Percentiles rank a stretch among this genome's conserved stretches.
phyloP scores from a whole-genome alignment of 352 stramenopile species.

The Globisporangium heterothallicum region DNA sequence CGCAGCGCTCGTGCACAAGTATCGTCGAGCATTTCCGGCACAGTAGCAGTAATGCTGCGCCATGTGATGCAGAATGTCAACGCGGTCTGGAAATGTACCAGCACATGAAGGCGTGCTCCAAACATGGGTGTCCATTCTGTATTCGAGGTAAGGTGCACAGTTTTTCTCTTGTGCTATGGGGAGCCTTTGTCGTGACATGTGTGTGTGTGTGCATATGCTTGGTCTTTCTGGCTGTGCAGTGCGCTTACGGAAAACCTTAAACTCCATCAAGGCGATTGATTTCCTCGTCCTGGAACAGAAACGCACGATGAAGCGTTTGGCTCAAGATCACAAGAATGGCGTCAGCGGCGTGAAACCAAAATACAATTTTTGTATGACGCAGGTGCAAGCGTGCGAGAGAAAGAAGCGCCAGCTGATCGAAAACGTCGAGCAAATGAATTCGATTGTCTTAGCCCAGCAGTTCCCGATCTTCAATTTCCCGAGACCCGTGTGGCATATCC shows the following conservation, averaged over 20 bases:
- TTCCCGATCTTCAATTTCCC: slow-evolving; percentile 43
- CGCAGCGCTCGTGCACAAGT: slow-evolving; percentile 15
- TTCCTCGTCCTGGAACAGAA: slow-evolving; percentile 16
- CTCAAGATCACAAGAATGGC: slow-evolving; percentile 9
- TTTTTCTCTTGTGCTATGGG: background rate
- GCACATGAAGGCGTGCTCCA: slow-evolving; percentile 22
- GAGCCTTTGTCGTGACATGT: background rate
- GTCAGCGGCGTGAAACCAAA: slow-evolving; percentile 7
- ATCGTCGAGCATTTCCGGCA: slow-evolving; percentile 19
- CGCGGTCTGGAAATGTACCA: slow-evolving; percentile 18
- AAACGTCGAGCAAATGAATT: slow-evolving; percentile 27
- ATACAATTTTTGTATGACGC: slow-evolving; percentile 18
- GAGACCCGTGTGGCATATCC: slow-evolving; percentile 27
- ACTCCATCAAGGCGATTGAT: slow-evolving; percentile 14
- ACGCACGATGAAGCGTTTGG: slow-evolving; percentile 12
- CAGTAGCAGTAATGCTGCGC: slow-evolving; percentile 8
- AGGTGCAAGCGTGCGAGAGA: slow-evolving; percentile 21
- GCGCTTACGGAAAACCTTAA: slow-evolving; percentile 9
- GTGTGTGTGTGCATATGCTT: background rate
- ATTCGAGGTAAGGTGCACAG: slow-evolving; percentile 21
- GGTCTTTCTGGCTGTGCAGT: slow-evolving; percentile 7
- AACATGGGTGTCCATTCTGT: slow-evolving; percentile 23
- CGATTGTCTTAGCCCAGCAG: slow-evolving; percentile 16
- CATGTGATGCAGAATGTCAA: slow-evolving; percentile 21
- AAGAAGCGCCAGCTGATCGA: slow-evolving; percentile 21